phyloP scores from a whole-genome alignment of 306 rosid genomes.

The Pyrus communis region DNA sequence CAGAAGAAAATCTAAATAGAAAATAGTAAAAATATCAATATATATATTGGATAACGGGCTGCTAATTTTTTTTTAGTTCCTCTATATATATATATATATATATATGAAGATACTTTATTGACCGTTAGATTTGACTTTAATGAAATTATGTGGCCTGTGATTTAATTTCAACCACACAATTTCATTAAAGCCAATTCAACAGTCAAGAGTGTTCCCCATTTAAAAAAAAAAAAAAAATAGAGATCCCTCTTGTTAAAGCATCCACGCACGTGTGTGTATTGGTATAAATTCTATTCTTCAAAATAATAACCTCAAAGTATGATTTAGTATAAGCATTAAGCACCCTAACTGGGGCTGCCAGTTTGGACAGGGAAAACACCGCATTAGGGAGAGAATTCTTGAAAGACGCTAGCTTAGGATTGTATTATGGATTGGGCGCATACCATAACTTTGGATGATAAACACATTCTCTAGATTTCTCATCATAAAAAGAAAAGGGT shows the following conservation, averaged over 20 bases:
- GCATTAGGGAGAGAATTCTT: not conserved
- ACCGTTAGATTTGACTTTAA: too few relatives aligned
- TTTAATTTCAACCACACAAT: too few relatives aligned
- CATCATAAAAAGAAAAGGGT: not conserved
- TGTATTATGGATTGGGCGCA: too few relatives aligned
- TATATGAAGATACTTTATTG: rapidly evolving
- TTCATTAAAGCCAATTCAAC: too few relatives aligned
- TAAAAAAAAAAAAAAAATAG: too few relatives aligned
- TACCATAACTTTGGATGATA: not conserved
- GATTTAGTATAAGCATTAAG: not conserved
- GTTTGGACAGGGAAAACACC: not conserved
- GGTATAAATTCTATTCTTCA: not conserved
- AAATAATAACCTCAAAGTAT: not conserved
- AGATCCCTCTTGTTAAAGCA: too few relatives aligned
- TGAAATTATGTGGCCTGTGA: too few relatives aligned
- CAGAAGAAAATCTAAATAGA: not conserved
- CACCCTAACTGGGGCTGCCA: not conserved
- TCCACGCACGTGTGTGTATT: too few relatives aligned
- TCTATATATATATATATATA: too few relatives aligned
- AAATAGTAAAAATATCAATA: not conserved
- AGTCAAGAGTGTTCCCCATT: too few relatives aligned
- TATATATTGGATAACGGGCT: not conserved
- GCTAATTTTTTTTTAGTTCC: too few relatives aligned
- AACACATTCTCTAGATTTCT: not conserved
- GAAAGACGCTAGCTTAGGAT: too few relatives aligned